Percentiles rank a stretch among this genome's conserved stretches.
These are phyloP conservation scores for Royoungia palumana DNA, from an alignment of 768 basidiomycete species.

Conservation along the genomic window DNA sequence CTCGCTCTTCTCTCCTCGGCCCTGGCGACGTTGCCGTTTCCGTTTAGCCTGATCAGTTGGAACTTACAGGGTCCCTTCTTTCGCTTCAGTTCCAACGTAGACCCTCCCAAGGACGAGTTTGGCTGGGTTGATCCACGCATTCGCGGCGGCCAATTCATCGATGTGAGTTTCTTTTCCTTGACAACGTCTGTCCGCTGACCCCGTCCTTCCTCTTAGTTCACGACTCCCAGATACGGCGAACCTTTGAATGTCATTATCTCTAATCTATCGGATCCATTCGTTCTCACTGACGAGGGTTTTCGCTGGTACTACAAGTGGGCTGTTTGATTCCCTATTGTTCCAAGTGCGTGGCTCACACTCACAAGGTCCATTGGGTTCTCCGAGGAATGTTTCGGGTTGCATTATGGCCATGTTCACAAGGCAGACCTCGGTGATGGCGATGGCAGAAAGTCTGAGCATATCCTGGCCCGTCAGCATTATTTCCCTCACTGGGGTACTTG, in stretches of 20 bases:
- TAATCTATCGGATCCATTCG: slow-evolving; percentile 70
- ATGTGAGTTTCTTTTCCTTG: slow-evolving; percentile 47
- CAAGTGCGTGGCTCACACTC: background rate
- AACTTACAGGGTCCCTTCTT: slow-evolving; percentile 9
- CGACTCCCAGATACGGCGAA: slow-evolving; percentile 64
- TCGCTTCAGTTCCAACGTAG: slow-evolving; percentile 1
- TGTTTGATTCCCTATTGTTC: background rate
- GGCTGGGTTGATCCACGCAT: slow-evolving; percentile 68
- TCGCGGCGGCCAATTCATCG: slow-evolving; percentile 70
- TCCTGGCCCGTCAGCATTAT: slow-evolving; percentile 76
- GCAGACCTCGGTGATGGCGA: slow-evolving; percentile 86
- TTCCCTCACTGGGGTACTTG: slow-evolving; percentile 80
- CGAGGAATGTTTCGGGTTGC: slow-evolving; percentile 77
- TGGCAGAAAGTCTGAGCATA: slow-evolving; percentile 61
- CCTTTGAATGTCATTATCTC: slow-evolving; percentile 85
- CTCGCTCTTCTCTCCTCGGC: slow-evolving; percentile 12
- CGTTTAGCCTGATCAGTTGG: slow-evolving; percentile 3
- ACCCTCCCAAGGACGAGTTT: slow-evolving; percentile 21
- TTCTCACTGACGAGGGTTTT: slow-evolving; percentile 74
- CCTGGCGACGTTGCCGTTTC: slow-evolving; percentile 16
- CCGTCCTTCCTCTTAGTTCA: slow-evolving; percentile 45
- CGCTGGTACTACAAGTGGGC: slow-evolving; percentile 62
- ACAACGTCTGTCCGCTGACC: background rate
- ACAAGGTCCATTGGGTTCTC: slow-evolving; percentile 76
- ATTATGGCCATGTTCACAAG: slow-evolving; percentile 69